These are phyloP conservation scores for Delitschia confertaspora DNA, from an alignment of 495 filamentous ascomycete genomes.

Conservation along the genomic window DNA sequence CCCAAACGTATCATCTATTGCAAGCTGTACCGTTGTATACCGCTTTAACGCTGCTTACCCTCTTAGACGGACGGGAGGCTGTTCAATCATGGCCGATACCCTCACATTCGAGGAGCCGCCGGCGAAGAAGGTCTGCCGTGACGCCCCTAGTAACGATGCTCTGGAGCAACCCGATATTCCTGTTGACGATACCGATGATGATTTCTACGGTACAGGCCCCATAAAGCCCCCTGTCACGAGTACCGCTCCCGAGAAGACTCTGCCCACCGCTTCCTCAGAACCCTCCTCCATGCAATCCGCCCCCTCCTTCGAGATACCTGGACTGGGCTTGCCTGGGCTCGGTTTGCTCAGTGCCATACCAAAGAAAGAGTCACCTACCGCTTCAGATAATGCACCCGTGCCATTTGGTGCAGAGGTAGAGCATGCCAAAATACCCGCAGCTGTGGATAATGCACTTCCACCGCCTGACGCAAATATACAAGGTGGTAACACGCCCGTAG, in stretches of 20 bases:
- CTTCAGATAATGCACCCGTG: not conserved
- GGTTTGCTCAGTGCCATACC: constrained; percentile 9
- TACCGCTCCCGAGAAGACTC: not conserved
- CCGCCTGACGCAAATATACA: too few species aligned
- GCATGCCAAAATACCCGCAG: too few species aligned
- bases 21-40: too few species aligned
- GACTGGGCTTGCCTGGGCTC: constrained; percentile 25
- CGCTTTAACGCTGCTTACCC: too few species aligned
- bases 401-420: not conserved
- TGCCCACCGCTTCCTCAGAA: constrained; percentile 7
- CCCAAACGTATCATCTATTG: too few species aligned
- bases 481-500: too few species aligned
- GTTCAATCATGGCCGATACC: constrained; percentile 15
- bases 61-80: too few species aligned
- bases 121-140: constrained; percentile 23
- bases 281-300: too few species aligned
- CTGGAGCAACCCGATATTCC: constrained; percentile 21
- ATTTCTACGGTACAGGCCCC: constrained; percentile 24
- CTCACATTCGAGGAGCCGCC: constrained; percentile 13
- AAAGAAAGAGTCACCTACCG: constrained; percentile 2
- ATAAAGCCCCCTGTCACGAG: too few species aligned
- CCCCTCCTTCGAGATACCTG: too few species aligned
- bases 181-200: constrained; percentile 26
- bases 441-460: too few species aligned
- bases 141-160: constrained; percentile 4